phyloP scores from a whole-genome alignment of 1,284 basidiomycete species.

The Heterobasidion occidentale region DNA sequence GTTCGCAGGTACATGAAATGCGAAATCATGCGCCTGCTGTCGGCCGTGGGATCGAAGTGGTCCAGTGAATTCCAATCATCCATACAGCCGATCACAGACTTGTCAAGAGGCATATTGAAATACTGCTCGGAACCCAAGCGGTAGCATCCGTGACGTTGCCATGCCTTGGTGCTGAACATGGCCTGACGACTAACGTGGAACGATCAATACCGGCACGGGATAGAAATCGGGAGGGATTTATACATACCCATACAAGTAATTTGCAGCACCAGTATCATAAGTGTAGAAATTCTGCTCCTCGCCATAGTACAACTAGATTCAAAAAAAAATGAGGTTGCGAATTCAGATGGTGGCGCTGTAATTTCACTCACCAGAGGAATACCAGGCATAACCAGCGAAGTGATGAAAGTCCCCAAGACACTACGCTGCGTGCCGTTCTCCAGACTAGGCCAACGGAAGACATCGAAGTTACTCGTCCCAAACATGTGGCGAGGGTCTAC shows the following conservation, averaged over 20 bases:
- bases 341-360: neutral
- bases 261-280: conserved; percentile 76
- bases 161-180: conserved; percentile 78
- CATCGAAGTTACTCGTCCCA: conserved; percentile 87
- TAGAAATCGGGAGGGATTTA: neutral
- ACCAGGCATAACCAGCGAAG: conserved; percentile 78
- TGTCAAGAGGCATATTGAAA: conserved; percentile 82
- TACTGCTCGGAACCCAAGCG: conserved; percentile 82
- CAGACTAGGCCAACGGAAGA: conserved; percentile 86
- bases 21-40: conserved; percentile 63
- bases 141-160: conserved; percentile 91
- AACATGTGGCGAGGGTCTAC: conserved; percentile 85
- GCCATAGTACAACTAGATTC: conserved; percentile 65
- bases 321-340: no score
- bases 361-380: conserved; percentile 56
- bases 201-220: neutral
- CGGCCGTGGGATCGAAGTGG: conserved; percentile 85
- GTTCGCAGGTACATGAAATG: conserved; percentile 68
- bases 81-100: conserved; percentile 69
- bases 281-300: conserved; percentile 86
- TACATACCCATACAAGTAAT: conserved; percentile 79
- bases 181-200: conserved; percentile 68
- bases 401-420: conserved; percentile 71
- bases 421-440: conserved; percentile 75
- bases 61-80: conserved; percentile 88